Evolutionary conservation across 1,284 basidiomycete genomes (phyloP).

Genomic region (Rhodotorula sp.): DNA sequence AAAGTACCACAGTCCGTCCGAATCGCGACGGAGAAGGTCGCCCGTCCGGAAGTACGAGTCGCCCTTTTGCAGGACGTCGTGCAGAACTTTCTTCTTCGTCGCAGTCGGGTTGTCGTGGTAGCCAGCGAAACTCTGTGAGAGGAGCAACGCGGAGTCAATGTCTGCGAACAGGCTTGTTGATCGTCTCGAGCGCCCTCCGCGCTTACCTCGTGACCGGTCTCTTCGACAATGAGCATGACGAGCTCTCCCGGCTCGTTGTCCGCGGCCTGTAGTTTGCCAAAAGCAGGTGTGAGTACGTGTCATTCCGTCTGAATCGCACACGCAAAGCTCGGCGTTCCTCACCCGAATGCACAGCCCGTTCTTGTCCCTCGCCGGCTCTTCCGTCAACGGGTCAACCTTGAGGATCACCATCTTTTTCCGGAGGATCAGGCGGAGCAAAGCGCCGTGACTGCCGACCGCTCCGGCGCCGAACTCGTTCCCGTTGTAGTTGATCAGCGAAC

Average conservation of each 20-base stretch:
- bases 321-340: neutral
- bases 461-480: conserved; percentile 48
- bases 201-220: conserved; percentile 23
- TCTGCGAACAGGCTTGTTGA: too few species aligned
- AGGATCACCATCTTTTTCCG: conserved; percentile 47
- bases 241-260: conserved; percentile 48
- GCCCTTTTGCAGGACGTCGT: conserved; percentile 48
- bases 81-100: conserved; percentile 49
- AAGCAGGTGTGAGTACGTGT: too few species aligned
- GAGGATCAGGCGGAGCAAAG: conserved; percentile 33
- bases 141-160: neutral
- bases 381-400: conserved; percentile 48
- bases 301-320: neutral
- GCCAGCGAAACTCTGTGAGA: conserved; percentile 27
- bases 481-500: conserved; percentile 48
- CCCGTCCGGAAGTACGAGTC: conserved; percentile 42
- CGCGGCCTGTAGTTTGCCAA: neutral
- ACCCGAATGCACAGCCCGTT: conserved; percentile 46
- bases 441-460: conserved; percentile 47
- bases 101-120: conserved; percentile 34
- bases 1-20: conserved; percentile 49
- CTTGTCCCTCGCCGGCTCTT: conserved; percentile 48
- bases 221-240: conserved; percentile 45
- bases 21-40: conserved; percentile 46
- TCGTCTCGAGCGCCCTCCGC: too few species aligned